Evolutionary conservation across 176 grass and related monocot genomes (phyloP).

Genomic region (Eragrostis curvula): DNA sequence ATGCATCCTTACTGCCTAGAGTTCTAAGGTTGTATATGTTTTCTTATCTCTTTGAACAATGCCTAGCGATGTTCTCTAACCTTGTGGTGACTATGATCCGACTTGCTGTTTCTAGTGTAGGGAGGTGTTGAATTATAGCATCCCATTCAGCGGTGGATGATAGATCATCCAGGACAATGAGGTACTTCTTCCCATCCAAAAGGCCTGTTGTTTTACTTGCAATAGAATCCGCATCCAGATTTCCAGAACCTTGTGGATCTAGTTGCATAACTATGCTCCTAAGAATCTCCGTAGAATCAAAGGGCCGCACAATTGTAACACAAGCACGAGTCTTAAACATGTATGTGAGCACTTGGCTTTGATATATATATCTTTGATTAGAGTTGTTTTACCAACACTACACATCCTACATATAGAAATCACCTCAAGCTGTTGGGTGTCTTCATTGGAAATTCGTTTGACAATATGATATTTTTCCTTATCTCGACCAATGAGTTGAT

Average conservation of each 20-base stretch:
- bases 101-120: neutral
- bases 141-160: neutral
- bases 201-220: neutral
- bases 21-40: neutral
- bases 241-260: neutral
- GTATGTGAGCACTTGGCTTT: neutral
- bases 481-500: neutral
- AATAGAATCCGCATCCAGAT: neutral
- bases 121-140: neutral
- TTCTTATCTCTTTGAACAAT: neutral
- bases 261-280: neutral
- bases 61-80: neutral
- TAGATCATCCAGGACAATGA: constrained; percentile 28
- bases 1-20: neutral
- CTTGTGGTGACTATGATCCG: constrained; percentile 38
- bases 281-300: neutral
- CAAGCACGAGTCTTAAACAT: constrained; percentile 29
- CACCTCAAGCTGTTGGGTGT: neutral
- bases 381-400: constrained; percentile 45
- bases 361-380: constrained; percentile 23
- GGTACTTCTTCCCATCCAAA: neutral
- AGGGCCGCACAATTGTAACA: constrained; percentile 31
- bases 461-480: neutral
- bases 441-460: neutral
- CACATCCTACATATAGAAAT: constrained; percentile 35